Evolutionary conservation across 257 asterid genomes (phyloP).

Genomic region (Linderniella brevidens): DNA sequence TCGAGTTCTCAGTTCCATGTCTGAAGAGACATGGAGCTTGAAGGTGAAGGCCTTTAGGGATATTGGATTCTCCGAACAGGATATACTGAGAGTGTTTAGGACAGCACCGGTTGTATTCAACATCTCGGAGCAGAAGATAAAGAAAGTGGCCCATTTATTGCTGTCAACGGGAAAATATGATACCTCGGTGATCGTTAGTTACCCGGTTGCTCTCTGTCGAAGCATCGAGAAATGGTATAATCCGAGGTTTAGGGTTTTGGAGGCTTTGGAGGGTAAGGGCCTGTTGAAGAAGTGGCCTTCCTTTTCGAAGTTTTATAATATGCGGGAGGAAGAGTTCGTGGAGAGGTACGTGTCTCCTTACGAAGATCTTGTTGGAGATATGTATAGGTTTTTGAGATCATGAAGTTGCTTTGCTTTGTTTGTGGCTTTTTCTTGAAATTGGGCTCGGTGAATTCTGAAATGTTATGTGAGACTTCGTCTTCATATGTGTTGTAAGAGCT

Average conservation of each 20-base stretch:
- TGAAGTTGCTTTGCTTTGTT: too few species aligned
- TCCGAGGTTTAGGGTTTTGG: slow-evolving; percentile 6
- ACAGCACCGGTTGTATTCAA: slow-evolving; percentile 4
- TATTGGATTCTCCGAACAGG: slow-evolving; percentile 4
- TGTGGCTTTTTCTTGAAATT: too few species aligned
- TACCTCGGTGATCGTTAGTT: neutral
- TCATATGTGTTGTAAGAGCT: too few species aligned
- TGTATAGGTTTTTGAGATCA: neutral
- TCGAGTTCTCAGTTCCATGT: slow-evolving; percentile 4
- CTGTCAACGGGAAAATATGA: slow-evolving; percentile 7
- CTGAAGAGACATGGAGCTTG: slow-evolving; percentile 1
- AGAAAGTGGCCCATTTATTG: slow-evolving; percentile 2
- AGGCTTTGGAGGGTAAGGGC: slow-evolving; percentile 2
- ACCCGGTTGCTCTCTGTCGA: neutral
- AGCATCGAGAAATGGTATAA: slow-evolving; percentile 9
- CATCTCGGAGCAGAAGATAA: slow-evolving; percentile 7
- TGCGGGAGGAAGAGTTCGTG: neutral
- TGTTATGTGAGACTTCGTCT: too few species aligned
- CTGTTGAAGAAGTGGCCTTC: slow-evolving; percentile 7
- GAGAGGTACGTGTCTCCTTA: slow-evolving; percentile 9
- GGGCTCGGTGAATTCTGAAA: too few species aligned
- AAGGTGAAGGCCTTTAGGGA: slow-evolving; percentile 3
- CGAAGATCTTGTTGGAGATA: neutral
- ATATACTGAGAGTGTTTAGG: slow-evolving; percentile 5
- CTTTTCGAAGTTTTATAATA: neutral